phyloP scores from a whole-genome alignment of 2,329 filamentous ascomycete genomes.

The Trichophyton simii region DNA sequence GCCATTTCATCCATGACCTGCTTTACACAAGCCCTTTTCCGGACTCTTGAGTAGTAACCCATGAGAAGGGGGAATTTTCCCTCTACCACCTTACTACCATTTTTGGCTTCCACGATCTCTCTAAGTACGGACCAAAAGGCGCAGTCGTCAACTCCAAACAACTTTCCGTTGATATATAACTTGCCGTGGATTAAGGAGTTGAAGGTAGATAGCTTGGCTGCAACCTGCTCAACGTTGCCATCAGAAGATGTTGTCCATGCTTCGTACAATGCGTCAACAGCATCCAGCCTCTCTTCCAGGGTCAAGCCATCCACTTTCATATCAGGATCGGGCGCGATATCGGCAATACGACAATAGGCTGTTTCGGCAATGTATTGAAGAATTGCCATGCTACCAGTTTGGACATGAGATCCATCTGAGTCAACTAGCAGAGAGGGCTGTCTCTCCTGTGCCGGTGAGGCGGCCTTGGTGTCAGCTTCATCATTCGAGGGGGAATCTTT shows the following conservation, averaged over 20 bases:
- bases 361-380: conserved; percentile 21
- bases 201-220: conserved; percentile 2
- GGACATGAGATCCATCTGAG: conserved; percentile 17
- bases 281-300: conserved; percentile 18
- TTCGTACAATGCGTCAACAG: not conserved
- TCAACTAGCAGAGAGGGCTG: conserved; percentile 13
- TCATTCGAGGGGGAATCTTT: conserved; percentile 2
- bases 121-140: conserved; percentile 33
- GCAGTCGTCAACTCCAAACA: conserved; percentile 32
- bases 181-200: conserved; percentile 18
- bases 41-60: conserved; percentile 29
- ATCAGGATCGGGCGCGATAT: conserved; percentile 10
- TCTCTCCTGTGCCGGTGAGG: not conserved
- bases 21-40: conserved; percentile 28
- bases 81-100: conserved; percentile 13
- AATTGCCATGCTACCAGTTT: conserved; percentile 24
- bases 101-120: conserved; percentile 21
- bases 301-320: conserved; percentile 19
- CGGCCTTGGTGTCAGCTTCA: not conserved
- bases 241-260: conserved; percentile 1
- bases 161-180: conserved; percentile 25
- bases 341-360: conserved; percentile 1
- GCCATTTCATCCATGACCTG: conserved; percentile 20
- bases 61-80: conserved; percentile 22
- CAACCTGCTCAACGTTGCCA: not conserved